Base-by-base conservation (phyloP, 371 early-diverging fungal genomes). In the Entomophthora muscae region DNA sequence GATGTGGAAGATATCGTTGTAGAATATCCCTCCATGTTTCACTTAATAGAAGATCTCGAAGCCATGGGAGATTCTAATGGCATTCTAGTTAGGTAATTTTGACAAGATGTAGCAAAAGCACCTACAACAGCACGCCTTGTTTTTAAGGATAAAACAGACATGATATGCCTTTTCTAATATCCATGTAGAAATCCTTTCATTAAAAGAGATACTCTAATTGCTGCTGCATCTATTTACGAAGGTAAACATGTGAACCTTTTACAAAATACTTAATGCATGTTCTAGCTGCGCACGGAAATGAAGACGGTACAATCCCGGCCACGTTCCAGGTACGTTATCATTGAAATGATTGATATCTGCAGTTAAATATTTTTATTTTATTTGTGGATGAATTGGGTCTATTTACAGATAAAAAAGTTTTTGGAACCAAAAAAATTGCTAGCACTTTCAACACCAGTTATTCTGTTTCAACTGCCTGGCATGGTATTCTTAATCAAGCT, bases 61-160 rank as follows among this genome's bases (percentile, higher is more conserved):
- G 79, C 86, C 10, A 97, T 97, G 97, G 97, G 96, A 3, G 97
- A 97, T 73, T 84, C 80, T 54, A 97, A 95, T 68, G 92, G 96
- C 1, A 82, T 95, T 1, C 66, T 88, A n/a, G 77, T 73, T 42
- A 75, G 88, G 86, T 88, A 75, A 55, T 29, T 42, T 24, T 57
- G n/a, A n/a, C n/a, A n/a, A n/a, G n/a, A n/a, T n/a, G n/a, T n/a
- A n/a, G n/a, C n/a, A n/a, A n/a, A n/a, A n/a, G n/a, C n/a, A n/a
- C n/a, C n/a, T n/a, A n/a, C n/a, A n/a, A n/a, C n/a, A n/a, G n/a
- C n/a, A n/a, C n/a, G n/a, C n/a, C n/a, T n/a, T n/a, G n/a, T n/a
- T n/a, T n/a, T n/a, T n/a, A n/a, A n/a, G n/a, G n/a, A n/a, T n/a
- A n/a, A n/a, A n/a, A n/a, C n/a, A n/a, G n/a, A 33, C 56, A 53